Evolutionary conservation across 495 filamentous ascomycete genomes (phyloP).

Genomic region (Parachaetomium inaequale): DNA sequence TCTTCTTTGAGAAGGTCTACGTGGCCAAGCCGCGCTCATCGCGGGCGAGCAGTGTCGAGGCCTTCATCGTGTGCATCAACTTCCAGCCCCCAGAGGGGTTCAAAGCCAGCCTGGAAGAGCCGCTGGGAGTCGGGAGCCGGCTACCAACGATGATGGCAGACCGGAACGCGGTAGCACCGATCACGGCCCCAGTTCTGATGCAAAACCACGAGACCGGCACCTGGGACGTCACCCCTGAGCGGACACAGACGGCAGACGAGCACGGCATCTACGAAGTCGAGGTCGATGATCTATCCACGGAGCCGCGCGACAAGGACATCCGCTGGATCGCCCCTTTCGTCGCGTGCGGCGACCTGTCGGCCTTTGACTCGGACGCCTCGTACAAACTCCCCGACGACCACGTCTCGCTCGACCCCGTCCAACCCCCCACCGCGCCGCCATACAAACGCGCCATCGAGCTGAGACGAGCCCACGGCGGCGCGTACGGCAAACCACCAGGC

Average conservation of each 20-base stretch:
- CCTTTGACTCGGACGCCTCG: constrained; percentile 90
- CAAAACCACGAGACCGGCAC: constrained; percentile 41
- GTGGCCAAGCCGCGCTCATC: constrained; percentile 92
- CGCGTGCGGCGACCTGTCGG: constrained; percentile 91
- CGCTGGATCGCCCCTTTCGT: constrained; percentile 92
- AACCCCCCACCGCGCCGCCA: constrained; percentile 91
- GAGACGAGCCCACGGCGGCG: constrained; percentile 69
- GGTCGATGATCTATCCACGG: constrained; percentile 41
- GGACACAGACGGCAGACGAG: constrained; percentile 29
- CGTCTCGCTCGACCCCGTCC: constrained; percentile 84
- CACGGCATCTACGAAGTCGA: constrained; percentile 64
- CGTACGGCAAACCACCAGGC: constrained; percentile 58
- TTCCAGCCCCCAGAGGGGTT: constrained; percentile 65
- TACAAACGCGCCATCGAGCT: constrained; percentile 89
- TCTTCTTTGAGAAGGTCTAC: constrained; percentile 81
- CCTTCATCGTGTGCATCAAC: constrained; percentile 91
- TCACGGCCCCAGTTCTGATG: constrained; percentile 37
- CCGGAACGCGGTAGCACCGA: constrained; percentile 33
- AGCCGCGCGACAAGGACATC: constrained; percentile 42
- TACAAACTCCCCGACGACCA: constrained; percentile 75
- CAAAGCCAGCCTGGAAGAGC: constrained; percentile 63
- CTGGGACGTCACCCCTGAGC: constrained; percentile 34
- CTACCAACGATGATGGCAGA: constrained; percentile 43
- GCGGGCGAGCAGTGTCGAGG: constrained; percentile 90
- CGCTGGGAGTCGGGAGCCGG: constrained; percentile 55